A percentile compares a stretch with the other conserved stretches of the same genome.
These are phyloP conservation scores for Manihot esculenta DNA, from an alignment of 441 rosid species.

Conservation along the genomic window DNA sequence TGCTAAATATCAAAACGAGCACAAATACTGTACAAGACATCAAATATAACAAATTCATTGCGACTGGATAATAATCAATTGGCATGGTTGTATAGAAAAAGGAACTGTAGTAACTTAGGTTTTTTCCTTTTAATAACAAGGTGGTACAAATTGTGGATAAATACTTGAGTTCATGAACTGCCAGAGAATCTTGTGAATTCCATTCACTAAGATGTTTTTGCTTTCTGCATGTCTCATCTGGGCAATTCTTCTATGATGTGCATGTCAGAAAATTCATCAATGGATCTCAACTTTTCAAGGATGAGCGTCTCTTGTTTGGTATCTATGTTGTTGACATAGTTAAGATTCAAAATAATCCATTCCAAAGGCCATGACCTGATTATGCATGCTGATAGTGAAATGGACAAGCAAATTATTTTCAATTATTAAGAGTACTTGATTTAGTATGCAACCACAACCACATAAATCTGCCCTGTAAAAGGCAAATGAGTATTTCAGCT, in stretches of 20 bases:
- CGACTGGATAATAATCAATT: not conserved
- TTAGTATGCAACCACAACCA: not conserved
- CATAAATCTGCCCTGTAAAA: not conserved
- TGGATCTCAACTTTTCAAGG: slow-evolving; percentile 64
- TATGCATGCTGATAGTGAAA: slow-evolving; percentile 5
- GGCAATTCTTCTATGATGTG: slow-evolving; percentile 21
- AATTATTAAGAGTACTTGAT: not conserved
- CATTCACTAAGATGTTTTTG: not conserved
- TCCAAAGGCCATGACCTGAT: not conserved
- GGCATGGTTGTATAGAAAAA: not conserved
- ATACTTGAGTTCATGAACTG: not conserved
- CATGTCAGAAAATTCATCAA: slow-evolving; percentile 40
- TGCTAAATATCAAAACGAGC: too few relatives aligned
- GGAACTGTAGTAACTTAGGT: not conserved
- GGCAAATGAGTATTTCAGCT: not conserved
- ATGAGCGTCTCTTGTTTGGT: slow-evolving; percentile 75
- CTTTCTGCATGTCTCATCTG: slow-evolving; percentile 10
- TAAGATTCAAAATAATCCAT: slow-evolving; percentile 29
- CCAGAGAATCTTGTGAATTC: not conserved
- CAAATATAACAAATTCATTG: not conserved
- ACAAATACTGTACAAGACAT: not conserved
- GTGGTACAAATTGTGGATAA: not conserved
- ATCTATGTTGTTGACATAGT: slow-evolving; percentile 45
- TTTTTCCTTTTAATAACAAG: not conserved
- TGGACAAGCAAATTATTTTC: not conserved